Evolutionary conservation across 306 rosid genomes (phyloP), one percentile per base, ranked within the genome.

Genomic region (Vicia faba): DNA sequence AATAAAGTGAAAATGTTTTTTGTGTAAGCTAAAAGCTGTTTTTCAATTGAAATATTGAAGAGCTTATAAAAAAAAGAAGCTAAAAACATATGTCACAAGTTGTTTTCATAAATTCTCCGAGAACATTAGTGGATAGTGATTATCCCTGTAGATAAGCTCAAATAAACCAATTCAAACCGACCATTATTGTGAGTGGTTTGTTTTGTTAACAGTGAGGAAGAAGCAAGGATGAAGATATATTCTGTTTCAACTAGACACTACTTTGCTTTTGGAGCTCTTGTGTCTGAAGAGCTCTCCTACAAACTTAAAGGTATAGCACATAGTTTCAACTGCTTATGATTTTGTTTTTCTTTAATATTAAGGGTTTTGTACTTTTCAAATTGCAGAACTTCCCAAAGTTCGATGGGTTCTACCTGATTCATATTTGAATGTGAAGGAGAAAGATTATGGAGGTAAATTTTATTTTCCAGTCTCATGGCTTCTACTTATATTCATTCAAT

Each of bases 321-420:
- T 23, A 41, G 25, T 67, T 63, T 14, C 19, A 18, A 14, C n/a
- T 62, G 57, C 26, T 6, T 46, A 63, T 4, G 11, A 9, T 57
- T 25, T 8, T 35, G 33, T 76, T 18, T 49, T 57, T 0, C 16
- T 66, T 44, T 51, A 0, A 28, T 11, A 26, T 5, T 36, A 6
- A 0, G 55, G 23, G 1, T 19, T n/a, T 20, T 19, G 1, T 50
- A 2, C 11, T 58, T 45, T 6, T 19, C 20, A 8, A 45, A 65
- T 46, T 75, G 40, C 92, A 95, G 99, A 90, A 23, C 73, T 95
- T 75, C 91, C 95, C 5, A 58, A 66, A 15, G 99, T 90, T 45
- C 87, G 97, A 1, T 95, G 99, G 97, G 99, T 95, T 10, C 97
- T 95, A 76, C 99, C 99, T 15, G 99, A 95, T 81, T 95, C 97